A percentile compares a stretch with the other conserved stretches of the same genome.
Evolutionary conservation across 495 filamentous ascomycete genomes (phyloP).

Genomic region (Hypoxylon fuscum): DNA sequence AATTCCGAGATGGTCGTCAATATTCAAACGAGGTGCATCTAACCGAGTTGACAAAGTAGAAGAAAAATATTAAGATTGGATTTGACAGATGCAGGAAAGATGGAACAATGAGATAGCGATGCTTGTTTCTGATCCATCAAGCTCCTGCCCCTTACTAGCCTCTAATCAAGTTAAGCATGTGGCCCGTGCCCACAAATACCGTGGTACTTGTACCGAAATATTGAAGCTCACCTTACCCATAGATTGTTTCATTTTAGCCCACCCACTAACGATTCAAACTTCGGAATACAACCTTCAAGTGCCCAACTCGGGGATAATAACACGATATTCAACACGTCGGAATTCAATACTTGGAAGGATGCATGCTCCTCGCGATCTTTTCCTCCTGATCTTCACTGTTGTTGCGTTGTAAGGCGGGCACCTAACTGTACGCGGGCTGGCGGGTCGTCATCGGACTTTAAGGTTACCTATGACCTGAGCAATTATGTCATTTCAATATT

Average conservation of each 20-base stretch:
- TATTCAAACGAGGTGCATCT: constrained; percentile 20
- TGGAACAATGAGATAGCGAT: constrained; percentile 33
- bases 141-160: constrained; percentile 26
- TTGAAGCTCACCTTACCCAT: constrained; percentile 22
- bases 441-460: too few species aligned
- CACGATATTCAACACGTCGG: too few species aligned
- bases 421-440: too few species aligned
- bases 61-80: constrained; percentile 15
- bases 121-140: constrained; percentile 31
- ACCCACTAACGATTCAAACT: not conserved
- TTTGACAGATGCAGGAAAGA: constrained; percentile 26
- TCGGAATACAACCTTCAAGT: not conserved
- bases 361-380: too few species aligned
- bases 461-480: too few species aligned
- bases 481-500: too few species aligned
- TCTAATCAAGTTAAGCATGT: not conserved
- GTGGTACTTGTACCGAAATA: constrained; percentile 3
- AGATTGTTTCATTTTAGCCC: not conserved
- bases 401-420: too few species aligned
- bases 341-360: too few species aligned
- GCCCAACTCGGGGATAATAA: not conserved
- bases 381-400: too few species aligned
- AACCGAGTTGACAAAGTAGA: constrained; percentile 4
- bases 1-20: not conserved
- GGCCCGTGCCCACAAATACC: constrained; percentile 5